These are phyloP conservation scores for Fusarium marasasianum DNA, from an alignment of 2,329 filamentous ascomycete species.

Conservation along the genomic window DNA sequence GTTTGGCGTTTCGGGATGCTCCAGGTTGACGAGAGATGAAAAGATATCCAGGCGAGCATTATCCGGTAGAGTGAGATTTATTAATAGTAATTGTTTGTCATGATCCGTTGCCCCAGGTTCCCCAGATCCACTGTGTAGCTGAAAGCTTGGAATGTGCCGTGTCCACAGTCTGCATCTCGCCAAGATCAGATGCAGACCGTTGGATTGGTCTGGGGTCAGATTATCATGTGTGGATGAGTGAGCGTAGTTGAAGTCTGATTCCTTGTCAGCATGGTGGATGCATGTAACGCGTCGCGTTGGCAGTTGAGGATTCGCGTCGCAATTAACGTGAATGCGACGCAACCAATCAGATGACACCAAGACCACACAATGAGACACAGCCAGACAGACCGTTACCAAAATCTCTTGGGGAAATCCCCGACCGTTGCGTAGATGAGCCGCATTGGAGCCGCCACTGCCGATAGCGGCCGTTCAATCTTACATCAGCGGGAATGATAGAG, in stretches of 20 bases:
- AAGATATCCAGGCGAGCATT: conserved; percentile 30
- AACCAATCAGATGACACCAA: not conserved
- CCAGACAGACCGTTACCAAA: not conserved
- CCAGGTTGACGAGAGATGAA: conserved; percentile 15
- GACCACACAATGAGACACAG: not conserved
- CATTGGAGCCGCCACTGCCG: not conserved
- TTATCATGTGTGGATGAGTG: not conserved
- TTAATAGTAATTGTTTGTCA: conserved; percentile 26
- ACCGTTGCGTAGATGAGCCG: not conserved
- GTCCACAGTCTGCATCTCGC: not conserved
- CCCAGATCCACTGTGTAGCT: not conserved
- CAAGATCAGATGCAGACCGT: not conserved
- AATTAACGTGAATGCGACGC: not conserved
- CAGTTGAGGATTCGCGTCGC: not conserved
- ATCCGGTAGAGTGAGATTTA: conserved; percentile 12
- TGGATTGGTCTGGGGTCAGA: not conserved
- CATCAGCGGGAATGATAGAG: not conserved
- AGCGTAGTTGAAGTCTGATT: too few species aligned
- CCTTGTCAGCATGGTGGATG: not conserved
- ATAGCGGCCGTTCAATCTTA: not conserved
- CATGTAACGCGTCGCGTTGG: not conserved
- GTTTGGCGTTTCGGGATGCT: not conserved
- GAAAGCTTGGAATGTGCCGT: not conserved
- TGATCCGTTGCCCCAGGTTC: not conserved
- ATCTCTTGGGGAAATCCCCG: too few species aligned